Conservation (phyloP, 2,329 filamentous ascomycete species). For the Sporothrix curviconia region DNA sequence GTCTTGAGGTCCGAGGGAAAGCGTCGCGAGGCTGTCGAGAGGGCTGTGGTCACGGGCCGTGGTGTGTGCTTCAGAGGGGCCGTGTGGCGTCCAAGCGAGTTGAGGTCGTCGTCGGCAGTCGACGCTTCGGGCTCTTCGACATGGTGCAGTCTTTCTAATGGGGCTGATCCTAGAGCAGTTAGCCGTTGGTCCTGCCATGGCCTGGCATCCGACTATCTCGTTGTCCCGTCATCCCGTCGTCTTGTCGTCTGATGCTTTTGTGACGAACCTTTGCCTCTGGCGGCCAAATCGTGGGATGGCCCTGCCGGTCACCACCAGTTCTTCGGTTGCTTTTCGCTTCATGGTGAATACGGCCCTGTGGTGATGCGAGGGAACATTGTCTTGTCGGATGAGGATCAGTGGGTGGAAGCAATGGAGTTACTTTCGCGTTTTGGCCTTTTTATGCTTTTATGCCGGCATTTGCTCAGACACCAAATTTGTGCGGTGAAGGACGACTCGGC, state of each 20-base stretch:
- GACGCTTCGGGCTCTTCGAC: not conserved
- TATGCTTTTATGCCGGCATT: too few relatives aligned
- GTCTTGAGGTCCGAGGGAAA: constrained; percentile 70
- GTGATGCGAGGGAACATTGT: not conserved
- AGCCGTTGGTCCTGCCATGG: too few relatives aligned
- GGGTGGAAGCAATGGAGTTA: too few relatives aligned
- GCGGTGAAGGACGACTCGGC: not conserved
- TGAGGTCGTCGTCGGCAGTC: constrained; percentile 1
- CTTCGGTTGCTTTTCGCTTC: constrained; percentile 19
- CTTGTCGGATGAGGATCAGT: too few relatives aligned
- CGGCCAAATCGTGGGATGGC: not conserved
- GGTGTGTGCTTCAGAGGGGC: constrained; percentile 9
- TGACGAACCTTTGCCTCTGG: not conserved
- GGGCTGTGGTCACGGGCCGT: constrained; percentile 16
- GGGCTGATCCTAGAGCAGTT: too few relatives aligned
- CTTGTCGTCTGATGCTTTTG: not conserved
- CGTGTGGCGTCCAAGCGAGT: not conserved
- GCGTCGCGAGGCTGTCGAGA: constrained; percentile 14
- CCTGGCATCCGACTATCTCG: too few relatives aligned
- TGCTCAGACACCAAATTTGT: not conserved
- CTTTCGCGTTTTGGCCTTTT: too few relatives aligned
- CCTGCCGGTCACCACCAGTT: constrained; percentile 6
- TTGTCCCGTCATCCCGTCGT: not conserved
- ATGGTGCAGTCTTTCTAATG: not conserved
- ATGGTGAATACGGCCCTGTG: not conserved